Conservation (phyloP, 31 red algal genomes). For the Asparagopsis taxiformis region DNA sequence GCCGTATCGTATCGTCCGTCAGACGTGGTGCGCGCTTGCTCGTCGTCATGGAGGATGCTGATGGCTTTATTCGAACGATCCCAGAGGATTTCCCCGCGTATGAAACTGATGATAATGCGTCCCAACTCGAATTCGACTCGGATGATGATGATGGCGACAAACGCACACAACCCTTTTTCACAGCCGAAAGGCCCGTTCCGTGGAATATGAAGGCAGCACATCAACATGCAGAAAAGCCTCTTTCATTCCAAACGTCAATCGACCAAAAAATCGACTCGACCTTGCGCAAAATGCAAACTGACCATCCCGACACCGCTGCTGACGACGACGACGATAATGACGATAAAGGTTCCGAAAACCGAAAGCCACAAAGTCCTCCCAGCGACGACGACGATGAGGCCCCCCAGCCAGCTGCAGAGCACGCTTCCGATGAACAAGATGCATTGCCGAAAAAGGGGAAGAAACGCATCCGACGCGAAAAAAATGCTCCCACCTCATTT, state of each 20-base stretch:
- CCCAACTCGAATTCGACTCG: conserved; percentile 27
- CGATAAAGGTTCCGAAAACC: neutral
- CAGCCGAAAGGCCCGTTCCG: conserved; percentile 1
- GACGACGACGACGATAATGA: neutral
- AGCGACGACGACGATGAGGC: too few relatives aligned
- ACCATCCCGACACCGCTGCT: neutral
- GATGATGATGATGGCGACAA: conserved; percentile 21
- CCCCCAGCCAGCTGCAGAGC: too few relatives aligned
- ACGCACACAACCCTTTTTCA: conserved; percentile 4
- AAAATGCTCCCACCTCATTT: conserved; percentile 39
- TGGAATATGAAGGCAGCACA: conserved; percentile 24
- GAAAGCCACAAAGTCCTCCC: too few relatives aligned
- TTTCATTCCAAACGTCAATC: conserved; percentile 29
- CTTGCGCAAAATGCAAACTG: neutral
- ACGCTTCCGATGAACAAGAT: too few relatives aligned
- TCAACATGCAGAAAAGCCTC: conserved; percentile 3
- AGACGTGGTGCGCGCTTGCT: too few relatives aligned
- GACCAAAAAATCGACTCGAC: conserved; percentile 28
- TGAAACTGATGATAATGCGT: conserved; percentile 18
- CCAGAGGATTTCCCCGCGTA: conserved; percentile 17
- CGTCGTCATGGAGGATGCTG: conserved; percentile 56
- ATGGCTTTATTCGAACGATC: conserved; percentile 49
- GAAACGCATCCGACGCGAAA: neutral
- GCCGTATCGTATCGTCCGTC: too few relatives aligned
- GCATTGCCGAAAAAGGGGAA: neutral